Base-by-base conservation (phyloP, 2,329 filamentous ascomycete genomes). In the Neopestalotiopsis rosae region DNA sequence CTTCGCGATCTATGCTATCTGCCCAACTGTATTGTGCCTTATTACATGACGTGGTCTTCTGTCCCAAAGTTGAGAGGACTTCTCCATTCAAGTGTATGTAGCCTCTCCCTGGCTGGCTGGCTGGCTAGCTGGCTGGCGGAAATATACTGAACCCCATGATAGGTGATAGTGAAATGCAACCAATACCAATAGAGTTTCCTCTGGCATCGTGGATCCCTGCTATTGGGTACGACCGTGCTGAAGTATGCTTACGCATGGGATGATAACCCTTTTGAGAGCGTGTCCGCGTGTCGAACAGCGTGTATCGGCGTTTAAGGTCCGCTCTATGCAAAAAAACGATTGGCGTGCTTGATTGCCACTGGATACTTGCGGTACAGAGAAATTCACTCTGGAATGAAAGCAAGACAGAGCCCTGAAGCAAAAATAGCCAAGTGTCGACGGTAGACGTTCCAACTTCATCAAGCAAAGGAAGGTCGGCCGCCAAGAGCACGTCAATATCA, bases 191-290 rank as follows among this genome's bases (percentile, higher is more conserved):
- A 52, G 14, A 24, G 61, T 64, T 10, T 38, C n/a, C 20, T 20
- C 42, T 64, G 40, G 24, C 28, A n/a, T 24, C 61, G 61, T 64
- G 61, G 61, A 49, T 20, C 20, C 61, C 34, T 24, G 61, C 61
- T 45, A 64, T 64, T 64, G 61, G 61, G 20, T 49, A 40, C 28
- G 57, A 28, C 57, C 57, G 57, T 59, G 57, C 57, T 59, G 14
- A 62, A 38, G 28, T 20, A 20, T 38, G 59, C 59, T 42, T 40
- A 20, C 28, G 32, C 59, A 20, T 17, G 59, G 59, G 59, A 34
- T 20, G 32, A 62, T 62, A 62, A 34, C 59, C 59, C 30, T 42
- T 62, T 62, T 20, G 30, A 62, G 59, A 62, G 59, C 59, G 14
- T 34, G 59, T 34, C 59, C 59, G 32, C 30, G 34, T 42, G 59